Evolutionary conservation across 2,329 filamentous ascomycete species (phyloP), one percentile per base, ranked within the genome.

Genomic region (Fusarium pseudoanthophilum): DNA sequence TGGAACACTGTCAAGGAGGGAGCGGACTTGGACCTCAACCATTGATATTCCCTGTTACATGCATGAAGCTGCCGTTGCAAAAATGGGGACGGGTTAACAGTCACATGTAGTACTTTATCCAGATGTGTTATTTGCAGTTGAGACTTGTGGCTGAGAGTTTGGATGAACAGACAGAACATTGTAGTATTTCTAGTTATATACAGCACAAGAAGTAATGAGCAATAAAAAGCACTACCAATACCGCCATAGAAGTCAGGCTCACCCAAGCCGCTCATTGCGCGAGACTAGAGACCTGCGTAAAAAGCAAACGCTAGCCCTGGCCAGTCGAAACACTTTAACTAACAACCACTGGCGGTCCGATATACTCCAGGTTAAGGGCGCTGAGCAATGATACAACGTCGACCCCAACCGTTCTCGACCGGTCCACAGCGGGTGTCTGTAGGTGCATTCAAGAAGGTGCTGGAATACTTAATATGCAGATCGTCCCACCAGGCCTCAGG

Each of bases 21-120:
- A 49, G 28, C 21, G 9, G 46, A 49, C 6, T 8, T 49, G 7
- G 21, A 49, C 46, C 46, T 32, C 5, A n/a, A 49, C 11, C 28
- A 49, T 18, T 49, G 11, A 49, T 2, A 2, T 18, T 9, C 21
- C 9, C 7, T 0, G 11, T 10, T 8, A 2, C 0, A 46, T 13
- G 8, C 5, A 7, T 40, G 39, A 6, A 40, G 21, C 21, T n/a
- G 15, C 15, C 24, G 10, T 18, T 18, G 7, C 5, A 11, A 15
- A 15, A 24, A 11, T 24, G 6, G 10, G 6, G 15, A 43, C 15
- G 42, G 42, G 7, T 2, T 24, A 11, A 18, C 40, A 16, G 42
- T 18, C 15, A 26, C 8, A 18, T 11, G n/a, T 43, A 24, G 42
- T 24, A 24, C 28, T 30, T 30, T 30, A 7, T 30, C 28, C 28